Base-by-base conservation (phyloP, 495 filamentous ascomycete species). In the Xylaria cubensis region DNA sequence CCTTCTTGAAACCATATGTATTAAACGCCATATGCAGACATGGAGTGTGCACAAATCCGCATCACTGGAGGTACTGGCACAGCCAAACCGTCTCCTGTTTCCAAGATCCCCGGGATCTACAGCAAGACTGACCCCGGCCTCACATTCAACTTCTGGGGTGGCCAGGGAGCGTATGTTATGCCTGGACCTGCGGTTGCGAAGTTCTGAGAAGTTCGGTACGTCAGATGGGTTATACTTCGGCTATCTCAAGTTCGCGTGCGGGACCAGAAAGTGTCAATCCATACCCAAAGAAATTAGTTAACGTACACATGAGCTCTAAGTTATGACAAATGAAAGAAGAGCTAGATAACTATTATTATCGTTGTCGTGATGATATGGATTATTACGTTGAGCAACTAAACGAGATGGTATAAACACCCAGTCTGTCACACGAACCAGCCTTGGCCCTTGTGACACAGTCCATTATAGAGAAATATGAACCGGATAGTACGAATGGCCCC, bases 61-160 rank as follows among this genome's bases (percentile, higher is more conserved):
- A 84, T 89, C 51, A 81, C 79, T 12, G 83, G 83, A 13, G 79
- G 82, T 41, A 64, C 64, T 10, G 88, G 88, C 15, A 83, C 77
- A 7, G 82, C 77, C 42, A 82, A 74, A 24, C 87, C 86, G 0
- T 72, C 70, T 1, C 82, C 82, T 0, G 76, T 84, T 0, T 83
- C 83, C 26, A 80, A 84, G 61, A 86, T 89, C 72, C 87, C 85
- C 9, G 88, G 87, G 34, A 81, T 85, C 66, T 89, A 89, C 76
- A 81, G 80, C 24, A 76, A 78, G 62, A 71, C 73, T 32, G 82
- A 86, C 72, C 81, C 84, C 0, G 84, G 83, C 12, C 81, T 87
- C 61, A 77, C 75, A 12, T 84, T 87, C 74, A 76, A 81, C 79
- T 80, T 79, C 71, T 84, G 80, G 81, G 76, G 77, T 36, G 72